These are phyloP conservation scores for Phialocephala subalpina DNA, from an alignment of 2,329 filamentous ascomycete genomes.

Conservation along the genomic window DNA sequence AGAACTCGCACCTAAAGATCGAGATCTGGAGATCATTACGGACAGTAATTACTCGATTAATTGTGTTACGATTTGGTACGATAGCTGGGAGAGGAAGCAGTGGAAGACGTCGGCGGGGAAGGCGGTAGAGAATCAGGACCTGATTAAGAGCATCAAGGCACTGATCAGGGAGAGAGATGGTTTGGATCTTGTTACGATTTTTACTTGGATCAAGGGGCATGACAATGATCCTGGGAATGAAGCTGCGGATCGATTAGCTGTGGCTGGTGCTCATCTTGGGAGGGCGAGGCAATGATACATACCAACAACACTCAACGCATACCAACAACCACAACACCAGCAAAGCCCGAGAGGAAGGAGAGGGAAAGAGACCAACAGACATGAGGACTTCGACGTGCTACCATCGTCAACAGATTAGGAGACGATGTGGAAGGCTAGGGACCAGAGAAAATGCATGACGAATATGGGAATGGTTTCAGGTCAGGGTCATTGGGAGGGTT, in stretches of 20 bases:
- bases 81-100: conserved; percentile 75
- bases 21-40: conserved; percentile 79
- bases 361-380: too few relatives aligned
- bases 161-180: conserved; percentile 74
- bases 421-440: background rate
- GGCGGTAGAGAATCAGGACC: conserved; percentile 84
- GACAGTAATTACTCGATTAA: conserved; percentile 93
- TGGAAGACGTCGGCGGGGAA: conserved; percentile 80
- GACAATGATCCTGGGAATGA: conserved; percentile 75
- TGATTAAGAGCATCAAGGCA: conserved; percentile 76
- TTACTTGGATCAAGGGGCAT: conserved; percentile 93
- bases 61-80: conserved; percentile 86
- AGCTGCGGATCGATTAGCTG: conserved; percentile 81
- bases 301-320: background rate
- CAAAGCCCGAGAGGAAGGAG: too few relatives aligned
- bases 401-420: too few relatives aligned
- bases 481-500: background rate
- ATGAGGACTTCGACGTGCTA: too few relatives aligned
- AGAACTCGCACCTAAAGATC: conserved; percentile 72
- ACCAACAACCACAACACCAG: background rate
- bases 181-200: conserved; percentile 68
- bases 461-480: background rate
- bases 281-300: background rate
- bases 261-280: conserved; percentile 61
- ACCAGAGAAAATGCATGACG: background rate